Evolutionary conservation across 1,284 basidiomycete genomes (phyloP), one percentile per base, ranked within the genome.

Genomic region (Heterobasidion annosum): DNA sequence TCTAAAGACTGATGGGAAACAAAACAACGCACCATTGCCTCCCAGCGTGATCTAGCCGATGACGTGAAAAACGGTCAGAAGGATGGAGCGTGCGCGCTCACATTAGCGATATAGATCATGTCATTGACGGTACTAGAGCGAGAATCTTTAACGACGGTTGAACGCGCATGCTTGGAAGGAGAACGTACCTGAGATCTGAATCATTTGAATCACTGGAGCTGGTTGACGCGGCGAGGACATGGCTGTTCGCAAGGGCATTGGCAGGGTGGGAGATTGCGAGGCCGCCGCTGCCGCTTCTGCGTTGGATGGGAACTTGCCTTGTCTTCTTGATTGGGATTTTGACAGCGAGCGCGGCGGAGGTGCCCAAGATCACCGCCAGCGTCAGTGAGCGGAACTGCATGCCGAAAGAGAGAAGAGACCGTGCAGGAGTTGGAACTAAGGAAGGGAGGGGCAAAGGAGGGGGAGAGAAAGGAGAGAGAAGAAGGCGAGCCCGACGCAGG

Each of bases 61-160:
- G 48, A 47, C 13, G 33, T 50, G 56, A 51, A 34, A 50, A 25
- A 37, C 54, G 50, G 37, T 58, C 48, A 54, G 15, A 19, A 34
- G 10, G 32, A 37, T 25, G 52, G 13, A 49, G 15, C 46, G 50
- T 35, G 42, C 34, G 50, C 32, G 43, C 8, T 54, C 61, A 87
- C 87, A 64, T 90, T 82, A 54, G 81, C 77, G 58, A 88, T 76
- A 63, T 91, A 91, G 57, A 91, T 75, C 65, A 91, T 64, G 68
- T 90, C 88, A 58, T 82, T 78, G 19, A 83, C 77, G 58, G 85
- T 81, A 62, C 87, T 88, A 56, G 25, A 25, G 25, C 4, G 4
- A 25, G 25, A 25, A 2, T 0, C 25, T 25, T 25, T 3, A 25
- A 25, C 25, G 25, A 25, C 4, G 4, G 4, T 25, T 25, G 4